Evolutionary conservation across 1,284 basidiomycete species (phyloP).

Genomic region (Austroboletus niveus): DNA sequence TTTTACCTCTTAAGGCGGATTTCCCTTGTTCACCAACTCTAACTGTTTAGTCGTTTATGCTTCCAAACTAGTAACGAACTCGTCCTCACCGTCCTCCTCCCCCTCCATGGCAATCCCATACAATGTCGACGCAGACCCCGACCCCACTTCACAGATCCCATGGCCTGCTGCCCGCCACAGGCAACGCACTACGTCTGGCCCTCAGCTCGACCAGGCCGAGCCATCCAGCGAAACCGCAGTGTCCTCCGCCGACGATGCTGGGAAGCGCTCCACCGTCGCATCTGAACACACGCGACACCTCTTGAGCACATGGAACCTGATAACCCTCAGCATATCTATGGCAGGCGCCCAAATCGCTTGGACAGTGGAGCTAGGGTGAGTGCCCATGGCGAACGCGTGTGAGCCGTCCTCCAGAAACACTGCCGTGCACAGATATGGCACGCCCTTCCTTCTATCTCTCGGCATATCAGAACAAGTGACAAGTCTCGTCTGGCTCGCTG

Average conservation of each 20-base stretch:
- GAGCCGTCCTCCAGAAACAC: slow-evolving; percentile 15
- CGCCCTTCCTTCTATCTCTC: slow-evolving; percentile 87
- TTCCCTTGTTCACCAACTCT: neutral
- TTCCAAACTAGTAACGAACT: slow-evolving; percentile 1
- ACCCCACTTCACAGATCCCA: slow-evolving; percentile 71
- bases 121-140: slow-evolving; percentile 57
- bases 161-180: slow-evolving; percentile 61
- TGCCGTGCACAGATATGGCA: slow-evolving; percentile 71
- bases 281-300: slow-evolving; percentile 31
- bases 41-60: slow-evolving; percentile 15
- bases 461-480: slow-evolving; percentile 91
- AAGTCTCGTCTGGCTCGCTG: slow-evolving; percentile 95
- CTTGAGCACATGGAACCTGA: slow-evolving; percentile 70
- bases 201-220: slow-evolving; percentile 21
- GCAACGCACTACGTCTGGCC: slow-evolving; percentile 26
- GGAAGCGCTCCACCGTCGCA: slow-evolving; percentile 20
- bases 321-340: slow-evolving; percentile 81
- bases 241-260: slow-evolving; percentile 22
- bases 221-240: slow-evolving; percentile 16
- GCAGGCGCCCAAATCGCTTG: slow-evolving; percentile 90
- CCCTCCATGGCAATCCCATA: slow-evolving; percentile 51
- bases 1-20: slow-evolving; percentile 18
- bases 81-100: neutral
- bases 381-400: slow-evolving; percentile 13
- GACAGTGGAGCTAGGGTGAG: slow-evolving; percentile 88